A percentile compares a stretch with the other conserved stretches of the same genome.
phyloP scores from a whole-genome alignment of 306 rosid species.

The Gleditsia sinensis region DNA sequence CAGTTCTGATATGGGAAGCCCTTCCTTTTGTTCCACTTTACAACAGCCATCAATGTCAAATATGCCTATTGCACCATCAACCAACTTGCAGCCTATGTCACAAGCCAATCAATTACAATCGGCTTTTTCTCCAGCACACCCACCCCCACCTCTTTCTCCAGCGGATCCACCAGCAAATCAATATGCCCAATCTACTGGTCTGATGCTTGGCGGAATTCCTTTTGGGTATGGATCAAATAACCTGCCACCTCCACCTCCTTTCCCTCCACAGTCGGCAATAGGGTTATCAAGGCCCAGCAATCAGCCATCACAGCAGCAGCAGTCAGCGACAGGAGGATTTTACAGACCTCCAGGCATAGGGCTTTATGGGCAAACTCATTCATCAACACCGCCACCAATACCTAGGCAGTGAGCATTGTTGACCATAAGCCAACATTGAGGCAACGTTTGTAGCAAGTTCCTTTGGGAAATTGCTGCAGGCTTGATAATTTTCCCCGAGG shows the following conservation, averaged over 20 bases:
- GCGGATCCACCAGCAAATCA: conserved; percentile 56
- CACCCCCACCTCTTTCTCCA: conserved; percentile 50
- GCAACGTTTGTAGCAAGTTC: conserved; percentile 32
- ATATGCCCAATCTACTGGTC: conserved; percentile 65
- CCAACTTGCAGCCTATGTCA: conserved; percentile 49
- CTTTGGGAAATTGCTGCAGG: conserved; percentile 37
- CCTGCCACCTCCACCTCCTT: conserved; percentile 82
- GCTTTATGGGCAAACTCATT: conserved; percentile 76
- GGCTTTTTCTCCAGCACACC: conserved; percentile 57
- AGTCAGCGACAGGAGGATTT: conserved; percentile 64
- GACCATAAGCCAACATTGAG: conserved; percentile 23
- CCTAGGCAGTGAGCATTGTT: conserved; percentile 66
- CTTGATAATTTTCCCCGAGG: conserved; percentile 38
- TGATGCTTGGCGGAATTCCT: conserved; percentile 60
- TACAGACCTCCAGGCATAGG: conserved; percentile 75
- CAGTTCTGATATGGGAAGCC: conserved; percentile 48
- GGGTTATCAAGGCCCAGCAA: conserved; percentile 60
- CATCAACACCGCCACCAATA: conserved; percentile 66
- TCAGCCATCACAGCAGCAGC: conserved; percentile 58
- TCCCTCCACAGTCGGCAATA: conserved; percentile 67
- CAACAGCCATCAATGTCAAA: conserved; percentile 52
- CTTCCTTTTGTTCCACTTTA: conserved; percentile 51
- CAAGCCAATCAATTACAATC: conserved; percentile 61
- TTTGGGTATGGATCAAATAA: conserved; percentile 62
- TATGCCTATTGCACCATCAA: conserved; percentile 45